A percentile compares a stretch with the other conserved stretches of the same genome.
Conservation (phyloP, 2,329 filamentous ascomycete genomes). For the Claviceps sp. region DNA sequence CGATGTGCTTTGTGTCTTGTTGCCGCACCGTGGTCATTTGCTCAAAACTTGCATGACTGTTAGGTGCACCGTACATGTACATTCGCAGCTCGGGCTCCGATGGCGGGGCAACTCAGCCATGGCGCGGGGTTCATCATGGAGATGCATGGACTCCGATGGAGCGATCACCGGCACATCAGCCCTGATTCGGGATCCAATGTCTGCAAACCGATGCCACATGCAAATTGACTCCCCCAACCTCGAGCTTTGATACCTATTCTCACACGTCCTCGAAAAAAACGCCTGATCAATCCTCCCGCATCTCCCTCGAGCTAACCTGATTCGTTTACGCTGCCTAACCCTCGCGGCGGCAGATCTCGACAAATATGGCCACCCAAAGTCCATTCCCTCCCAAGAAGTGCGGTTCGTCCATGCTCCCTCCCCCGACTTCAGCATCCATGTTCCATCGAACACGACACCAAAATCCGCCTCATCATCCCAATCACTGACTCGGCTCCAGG, state of each 20-base stretch:
- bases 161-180: no score
- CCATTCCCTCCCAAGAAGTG: conserved; percentile 45
- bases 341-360: no score
- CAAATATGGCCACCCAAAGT: conserved; percentile 24
- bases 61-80: background rate
- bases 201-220: background rate
- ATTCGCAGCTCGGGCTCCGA: background rate
- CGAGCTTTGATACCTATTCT: background rate
- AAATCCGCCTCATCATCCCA: no score
- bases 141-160: background rate
- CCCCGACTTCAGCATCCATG: background rate
- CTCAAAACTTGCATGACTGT: no score
- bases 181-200: background rate
- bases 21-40: no score
- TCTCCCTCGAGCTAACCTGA: no score
- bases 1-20: no score
- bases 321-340: no score
- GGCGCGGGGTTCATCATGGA: background rate
- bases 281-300: background rate
- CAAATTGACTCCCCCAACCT: background rate
- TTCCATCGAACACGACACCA: no score
- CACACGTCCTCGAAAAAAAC: background rate
- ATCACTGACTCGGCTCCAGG: conserved; percentile 24
- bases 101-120: background rate
- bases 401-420: conserved; percentile 28